Base-by-base conservation (phyloP, 192 early-diverging fungal species). In the Coemansia sp. region DNA sequence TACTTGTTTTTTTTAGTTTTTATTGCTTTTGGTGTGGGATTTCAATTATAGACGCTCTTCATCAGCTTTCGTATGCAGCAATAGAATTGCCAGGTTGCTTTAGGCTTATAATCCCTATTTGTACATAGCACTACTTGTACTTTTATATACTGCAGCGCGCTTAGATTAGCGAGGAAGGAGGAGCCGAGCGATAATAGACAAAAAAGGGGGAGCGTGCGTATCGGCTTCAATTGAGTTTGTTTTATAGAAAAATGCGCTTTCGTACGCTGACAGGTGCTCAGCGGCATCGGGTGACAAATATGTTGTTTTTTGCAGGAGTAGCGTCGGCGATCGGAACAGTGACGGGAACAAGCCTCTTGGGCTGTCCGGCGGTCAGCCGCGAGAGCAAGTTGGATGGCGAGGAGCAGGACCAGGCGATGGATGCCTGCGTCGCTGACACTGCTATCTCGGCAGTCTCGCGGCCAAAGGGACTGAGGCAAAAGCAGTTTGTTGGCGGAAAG, bases 321-420 rank as follows among this genome's bases (percentile, higher is more conserved):
- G 62, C 56, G 14, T 75, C 78, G 11, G 78, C 73, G 3, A 58
- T 81, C 19, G 72, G 61, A 6, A 81, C 78, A 0, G 78, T 81
- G 19, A 81, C 73, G n/a, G 78, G 72, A 5, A 69, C 78, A 18
- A 81, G 61, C 55, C 23, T 81, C 19, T 60, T 81, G 19, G 72
- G 69, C n/a, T 81, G 78, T 50, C 78, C 78, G 13, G 78, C 69
- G n/a, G 78, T 72, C 8, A 64, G 47, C 28, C 68, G 73, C n/a
- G 64, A 75, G 13, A 68, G 57, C 35, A 72, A 65, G 4, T 46
- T 81, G 42, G 72, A 75, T 32, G 62, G 52, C 58, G 61, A 66
- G 24, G 34, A 61, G 22, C 30, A 32, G 8, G 45, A 60, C 8
- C 56, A 55, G 53, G 67, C 42, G 30, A 13, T 32, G 0, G 35